Base-by-base conservation (phyloP, 768 basidiomycete genomes). In the Clitopilus passeckerianus region DNA sequence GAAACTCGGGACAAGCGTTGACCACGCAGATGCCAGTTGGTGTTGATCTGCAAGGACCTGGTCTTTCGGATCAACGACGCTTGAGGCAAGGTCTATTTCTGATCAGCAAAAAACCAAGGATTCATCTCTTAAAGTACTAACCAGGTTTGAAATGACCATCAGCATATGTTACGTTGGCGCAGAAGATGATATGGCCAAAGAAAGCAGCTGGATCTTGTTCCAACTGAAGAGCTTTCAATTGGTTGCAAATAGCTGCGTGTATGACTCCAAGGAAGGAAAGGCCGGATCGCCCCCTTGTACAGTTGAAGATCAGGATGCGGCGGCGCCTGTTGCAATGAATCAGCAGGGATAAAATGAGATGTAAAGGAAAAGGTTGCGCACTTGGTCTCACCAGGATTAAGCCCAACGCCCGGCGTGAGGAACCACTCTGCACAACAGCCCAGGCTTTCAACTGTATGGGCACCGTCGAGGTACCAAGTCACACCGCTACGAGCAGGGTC, bases 381-480 rank as follows among this genome's bases (percentile, higher is more conserved):
- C 68, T 56, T 64, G 16, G 53, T 43, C 34, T 60, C 55, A 56
- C 67, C 63, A 59, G 67, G 57, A 10, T 73, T 66, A 56, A 90
- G 65, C 6, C 81, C 84, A 41, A 83, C 75, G 0, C 75, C 77
- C 9, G 86, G 85, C 54, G 74, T 80, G 52, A 84, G 86, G 68
- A 91, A 97, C 97, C 97, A 99, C 60, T 92, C 77, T 14, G 91
- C 82, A 64, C 95, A 96, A 61, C 86, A 93, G 46, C 83, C 80
- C 27, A 99, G 77, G 67, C 94, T 97, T 69, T 98, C 97, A 12
- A 82, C 73, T 0, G 97, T 99, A 71, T 99, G 97, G 10, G 97
- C 95, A 0, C 97, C 97, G 68, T 98, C 97, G 12, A 99, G 75
- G 71, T 87, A 93, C 97, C 97, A 98, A 2, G 83, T 89, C 6